Evolutionary conservation across 305 asterid species (phyloP).

Genomic region (Fraxinus xanthoxyloides): DNA sequence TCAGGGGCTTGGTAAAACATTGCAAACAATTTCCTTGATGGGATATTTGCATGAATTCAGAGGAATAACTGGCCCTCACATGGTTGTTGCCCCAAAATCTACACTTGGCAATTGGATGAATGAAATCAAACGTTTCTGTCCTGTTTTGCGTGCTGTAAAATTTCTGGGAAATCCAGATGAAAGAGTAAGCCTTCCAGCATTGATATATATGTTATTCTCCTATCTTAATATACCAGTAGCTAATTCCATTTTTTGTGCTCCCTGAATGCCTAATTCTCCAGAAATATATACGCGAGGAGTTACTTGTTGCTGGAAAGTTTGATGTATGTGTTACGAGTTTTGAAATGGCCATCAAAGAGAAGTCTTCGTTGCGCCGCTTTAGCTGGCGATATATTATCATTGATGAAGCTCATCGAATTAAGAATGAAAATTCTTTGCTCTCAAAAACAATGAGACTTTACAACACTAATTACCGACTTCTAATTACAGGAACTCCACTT

Average conservation of each 20-base stretch:
- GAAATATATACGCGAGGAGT: slow-evolving; percentile 88
- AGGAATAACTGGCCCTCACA: slow-evolving; percentile 99
- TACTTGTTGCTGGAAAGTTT: slow-evolving; percentile 96
- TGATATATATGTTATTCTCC: slow-evolving; percentile 12
- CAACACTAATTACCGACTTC: slow-evolving; percentile 86
- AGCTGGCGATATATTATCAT: slow-evolving; percentile 97
- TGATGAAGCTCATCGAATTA: slow-evolving; percentile 98
- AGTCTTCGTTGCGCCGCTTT: slow-evolving; percentile 82
- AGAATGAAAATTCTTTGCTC: slow-evolving; percentile 95
- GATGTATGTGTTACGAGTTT: slow-evolving; percentile 97
- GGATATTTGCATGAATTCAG: slow-evolving; percentile 94
- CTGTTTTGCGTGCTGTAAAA: slow-evolving; percentile 85
- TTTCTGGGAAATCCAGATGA: slow-evolving; percentile 99
- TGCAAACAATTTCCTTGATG: slow-evolving; percentile 94
- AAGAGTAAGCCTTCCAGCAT: slow-evolving; percentile 57
- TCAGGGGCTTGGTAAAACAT: slow-evolving; percentile 96
- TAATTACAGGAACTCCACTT: slow-evolving; percentile 97
- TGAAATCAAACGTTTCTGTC: slow-evolving; percentile 96
- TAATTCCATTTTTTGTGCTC: slow-evolving; percentile 12
- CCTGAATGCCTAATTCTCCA: slow-evolving; percentile 29
- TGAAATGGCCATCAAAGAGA: slow-evolving; percentile 98
- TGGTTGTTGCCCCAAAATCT: slow-evolving; percentile 99
- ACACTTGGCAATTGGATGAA: slow-evolving; percentile 99
- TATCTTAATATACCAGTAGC: slow-evolving; percentile 6
- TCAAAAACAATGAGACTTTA: slow-evolving; percentile 94